Base-by-base conservation (phyloP, 2,329 filamentous ascomycete species). In the Colletotrichum incanum region DNA sequence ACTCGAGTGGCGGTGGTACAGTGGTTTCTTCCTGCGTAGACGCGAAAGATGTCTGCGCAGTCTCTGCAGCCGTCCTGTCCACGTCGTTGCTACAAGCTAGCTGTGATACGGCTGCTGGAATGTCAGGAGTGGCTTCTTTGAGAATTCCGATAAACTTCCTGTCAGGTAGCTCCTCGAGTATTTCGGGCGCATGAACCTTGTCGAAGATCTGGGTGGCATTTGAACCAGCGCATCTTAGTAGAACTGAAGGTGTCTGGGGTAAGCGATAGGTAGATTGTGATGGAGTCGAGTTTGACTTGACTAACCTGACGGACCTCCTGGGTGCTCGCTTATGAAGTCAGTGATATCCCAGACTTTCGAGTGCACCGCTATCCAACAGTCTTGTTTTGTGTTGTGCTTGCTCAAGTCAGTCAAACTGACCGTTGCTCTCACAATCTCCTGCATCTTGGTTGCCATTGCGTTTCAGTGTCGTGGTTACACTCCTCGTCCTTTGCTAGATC, bases 281-380 rank as follows among this genome's bases (percentile, higher is more conserved):
- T 39, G 37, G 20, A 8, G 16, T 8, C 23, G 28, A 39, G 1
- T 16, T n/a, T 31, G 26, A 8, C 18, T 16, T 18, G 6, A 68
- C 76, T 67, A 62, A 79, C 80, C 81, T 80, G 72, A 76, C 5
- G 78, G 74, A 1, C 82, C 82, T 12, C 82, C 82, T 0, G 82
- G 82, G 49, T 84, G 82, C 50, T 79, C 76, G 34, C 78, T 75
- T 20, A 92, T 84, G 76, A 94, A 94, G 2, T 90, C 86, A 3
- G 91, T 92, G 59, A 94, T 82, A 78, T 94, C 91, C 86, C 92
- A 94, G 37, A 93, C 90, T 76, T 88, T 87, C 56, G 88, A 87
- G 78, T 93, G 88, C 28, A 94, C 87, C 23, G 93, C 91, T 71
- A 93, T 88, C 92, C 92, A 94, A 76, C 88, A 87, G 75, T 91